These are phyloP conservation scores for Termitomyces heimii DNA, from an alignment of 768 basidiomycete genomes.

Conservation along the genomic window DNA sequence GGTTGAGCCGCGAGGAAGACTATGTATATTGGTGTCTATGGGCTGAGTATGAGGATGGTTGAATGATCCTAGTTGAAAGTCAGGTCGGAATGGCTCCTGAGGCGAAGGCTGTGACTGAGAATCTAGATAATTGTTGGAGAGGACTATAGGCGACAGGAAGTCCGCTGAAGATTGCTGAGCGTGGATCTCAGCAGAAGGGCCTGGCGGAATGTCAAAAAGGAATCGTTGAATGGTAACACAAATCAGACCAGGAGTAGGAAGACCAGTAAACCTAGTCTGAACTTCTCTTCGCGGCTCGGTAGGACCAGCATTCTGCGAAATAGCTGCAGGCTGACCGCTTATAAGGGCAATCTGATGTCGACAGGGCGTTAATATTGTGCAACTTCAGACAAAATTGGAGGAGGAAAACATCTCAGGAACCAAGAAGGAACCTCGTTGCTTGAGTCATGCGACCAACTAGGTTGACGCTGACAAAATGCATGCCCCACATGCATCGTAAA, in stretches of 20 bases:
- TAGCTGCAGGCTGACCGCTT: slow-evolving; percentile 38
- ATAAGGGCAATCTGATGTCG: slow-evolving; percentile 59
- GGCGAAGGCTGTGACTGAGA: slow-evolving; percentile 7
- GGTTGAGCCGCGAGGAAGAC: slow-evolving; percentile 27
- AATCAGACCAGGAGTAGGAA: slow-evolving; percentile 63
- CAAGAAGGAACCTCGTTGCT: not conserved
- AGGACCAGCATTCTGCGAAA: slow-evolving; percentile 26
- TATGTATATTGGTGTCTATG: slow-evolving; percentile 15
- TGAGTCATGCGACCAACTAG: not conserved
- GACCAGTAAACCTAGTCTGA: slow-evolving; percentile 36
- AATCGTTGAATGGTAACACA: not conserved
- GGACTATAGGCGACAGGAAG: slow-evolving; percentile 58
- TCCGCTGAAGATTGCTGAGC: slow-evolving; percentile 49
- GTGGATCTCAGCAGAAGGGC: slow-evolving; percentile 61
- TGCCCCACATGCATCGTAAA: not conserved
- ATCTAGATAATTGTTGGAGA: slow-evolving; percentile 32
- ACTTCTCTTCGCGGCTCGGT: slow-evolving; percentile 23
- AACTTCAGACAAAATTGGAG: not conserved
- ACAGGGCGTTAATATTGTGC: not conserved
- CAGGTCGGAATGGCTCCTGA: slow-evolving; percentile 15
- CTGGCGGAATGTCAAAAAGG: slow-evolving; percentile 23
- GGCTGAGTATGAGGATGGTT: slow-evolving; percentile 11
- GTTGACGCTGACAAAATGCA: not conserved
- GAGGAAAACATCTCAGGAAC: not conserved
- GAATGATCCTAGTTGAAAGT: slow-evolving; percentile 17